A percentile compares a stretch with the other conserved stretches of the same genome.
phyloP scores from a whole-genome alignment of 208 protist genomes.

The Sergeia podlipaevii region DNA sequence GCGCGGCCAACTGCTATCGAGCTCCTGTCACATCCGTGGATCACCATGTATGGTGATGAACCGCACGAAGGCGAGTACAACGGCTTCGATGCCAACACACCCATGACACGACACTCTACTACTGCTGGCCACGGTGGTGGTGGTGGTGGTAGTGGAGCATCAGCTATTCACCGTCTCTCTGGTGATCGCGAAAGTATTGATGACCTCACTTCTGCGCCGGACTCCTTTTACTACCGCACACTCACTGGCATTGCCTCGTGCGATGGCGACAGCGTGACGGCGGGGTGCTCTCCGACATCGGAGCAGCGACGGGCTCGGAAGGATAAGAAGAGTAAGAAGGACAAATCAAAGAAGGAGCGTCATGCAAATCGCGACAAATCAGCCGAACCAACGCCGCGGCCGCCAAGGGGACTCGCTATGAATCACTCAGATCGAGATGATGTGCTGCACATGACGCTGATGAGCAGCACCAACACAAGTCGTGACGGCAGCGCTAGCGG shows the following conservation, averaged over 20 bases:
- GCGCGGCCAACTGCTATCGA: constrained; percentile 48
- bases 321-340: constrained; percentile 19
- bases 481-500: neutral
- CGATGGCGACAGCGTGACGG: neutral
- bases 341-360: neutral
- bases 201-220: neutral
- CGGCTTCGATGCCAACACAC: neutral
- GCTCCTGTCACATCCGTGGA: constrained; percentile 68
- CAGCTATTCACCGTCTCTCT: constrained; percentile 1
- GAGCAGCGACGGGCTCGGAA: neutral
- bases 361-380: neutral
- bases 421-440: no score
- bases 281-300: neutral
- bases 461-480: neutral
- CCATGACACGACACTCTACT: neutral
- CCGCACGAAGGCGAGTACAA: constrained; percentile 2
- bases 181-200: no score
- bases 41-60: constrained; percentile 17
- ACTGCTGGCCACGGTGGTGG: constrained; percentile 5
- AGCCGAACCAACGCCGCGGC: neutral
- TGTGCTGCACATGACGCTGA: neutral
- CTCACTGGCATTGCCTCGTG: neutral
- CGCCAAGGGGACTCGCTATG: neutral
- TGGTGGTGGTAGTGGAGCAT: neutral
- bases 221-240: neutral